These are phyloP conservation scores for Umbelopsis vinacea DNA, from an alignment of 192 early-diverging fungal genomes.

Conservation along the genomic window DNA sequence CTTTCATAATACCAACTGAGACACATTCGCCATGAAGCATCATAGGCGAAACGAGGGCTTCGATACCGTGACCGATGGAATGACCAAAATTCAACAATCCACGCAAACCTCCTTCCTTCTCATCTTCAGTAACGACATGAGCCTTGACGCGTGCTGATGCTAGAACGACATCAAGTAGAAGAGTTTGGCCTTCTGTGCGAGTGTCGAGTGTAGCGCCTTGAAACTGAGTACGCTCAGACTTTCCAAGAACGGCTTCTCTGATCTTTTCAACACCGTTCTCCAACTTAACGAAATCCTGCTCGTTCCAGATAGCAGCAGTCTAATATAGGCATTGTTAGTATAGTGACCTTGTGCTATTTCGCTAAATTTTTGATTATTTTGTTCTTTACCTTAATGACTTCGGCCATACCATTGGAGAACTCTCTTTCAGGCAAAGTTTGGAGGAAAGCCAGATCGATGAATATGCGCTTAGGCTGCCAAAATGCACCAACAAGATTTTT, in stretches of 20 bases:
- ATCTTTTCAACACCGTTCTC: slow-evolving; percentile 87
- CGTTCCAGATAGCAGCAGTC: slow-evolving; percentile 92
- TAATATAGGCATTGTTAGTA: slow-evolving; percentile 57
- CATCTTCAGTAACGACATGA: slow-evolving; percentile 93
- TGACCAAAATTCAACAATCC: slow-evolving; percentile 98
- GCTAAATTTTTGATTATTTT: slow-evolving; percentile 59
- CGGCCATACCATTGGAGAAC: slow-evolving; percentile 94
- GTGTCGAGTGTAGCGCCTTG: slow-evolving; percentile 62
- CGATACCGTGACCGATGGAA: slow-evolving; percentile 95
- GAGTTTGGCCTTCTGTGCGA: slow-evolving; percentile 61
- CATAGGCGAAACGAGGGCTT: slow-evolving; percentile 86
- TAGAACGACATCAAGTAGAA: slow-evolving; percentile 84
- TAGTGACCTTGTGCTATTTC: slow-evolving; percentile 77
- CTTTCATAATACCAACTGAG: slow-evolving; percentile 92
- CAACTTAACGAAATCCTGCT: slow-evolving; percentile 86
- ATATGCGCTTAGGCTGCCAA: slow-evolving; percentile 93
- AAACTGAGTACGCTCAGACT: slow-evolving; percentile 38
- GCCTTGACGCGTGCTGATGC: slow-evolving; percentile 93
- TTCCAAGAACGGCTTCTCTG: slow-evolving; percentile 69
- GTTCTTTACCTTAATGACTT: slow-evolving; percentile 72
- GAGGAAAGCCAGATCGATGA: slow-evolving; percentile 84
- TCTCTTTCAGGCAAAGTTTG: slow-evolving; percentile 87
- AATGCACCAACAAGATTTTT: slow-evolving; percentile 98
- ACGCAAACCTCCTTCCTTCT: slow-evolving; percentile 92
- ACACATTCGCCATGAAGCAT: slow-evolving; percentile 97